Conservation (phyloP, 495 filamentous ascomycete species). For the Platismatia glauca region DNA sequence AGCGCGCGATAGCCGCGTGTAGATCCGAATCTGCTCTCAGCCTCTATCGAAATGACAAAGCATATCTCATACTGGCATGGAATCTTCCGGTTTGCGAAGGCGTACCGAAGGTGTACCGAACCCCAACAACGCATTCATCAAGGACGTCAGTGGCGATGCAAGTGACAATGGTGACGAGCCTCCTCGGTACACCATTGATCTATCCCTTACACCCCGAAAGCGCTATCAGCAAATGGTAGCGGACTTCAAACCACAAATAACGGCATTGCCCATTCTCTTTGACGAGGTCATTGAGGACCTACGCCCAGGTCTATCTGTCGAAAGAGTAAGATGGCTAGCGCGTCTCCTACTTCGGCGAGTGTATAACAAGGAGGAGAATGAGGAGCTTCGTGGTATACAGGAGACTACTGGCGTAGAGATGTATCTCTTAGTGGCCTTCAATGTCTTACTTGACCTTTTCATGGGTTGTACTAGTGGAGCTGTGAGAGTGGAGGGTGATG, state of each 20-base stretch:
- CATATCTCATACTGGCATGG: background rate
- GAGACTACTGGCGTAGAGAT: constrained; percentile 43
- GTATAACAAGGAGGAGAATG: constrained; percentile 48
- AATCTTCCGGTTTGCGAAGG: constrained; percentile 3
- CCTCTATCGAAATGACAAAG: background rate
- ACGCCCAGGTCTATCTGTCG: constrained; percentile 24
- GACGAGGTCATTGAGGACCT: constrained; percentile 34
- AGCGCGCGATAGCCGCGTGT: background rate
- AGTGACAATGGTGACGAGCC: constrained; percentile 7
- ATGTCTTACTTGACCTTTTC: constrained; percentile 53
- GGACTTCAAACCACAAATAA: constrained; percentile 36
- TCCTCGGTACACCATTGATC: constrained; percentile 46
- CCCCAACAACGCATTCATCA: background rate
- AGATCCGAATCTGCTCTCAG: background rate
- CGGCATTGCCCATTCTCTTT: constrained; percentile 38
- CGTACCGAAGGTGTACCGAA: background rate
- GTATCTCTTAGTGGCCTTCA: constrained; percentile 52
- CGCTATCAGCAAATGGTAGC: constrained; percentile 44
- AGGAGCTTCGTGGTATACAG: constrained; percentile 52
- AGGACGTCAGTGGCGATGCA: background rate
- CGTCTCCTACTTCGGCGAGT: constrained; percentile 40
- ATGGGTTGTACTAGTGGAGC: constrained; percentile 61
- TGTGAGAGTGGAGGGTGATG: constrained; percentile 27
- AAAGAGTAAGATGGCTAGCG: constrained; percentile 32
- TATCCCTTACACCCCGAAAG: constrained; percentile 47